phyloP scores from a whole-genome alignment of 2,329 filamentous ascomycete species.

The Fusarium newnesense region DNA sequence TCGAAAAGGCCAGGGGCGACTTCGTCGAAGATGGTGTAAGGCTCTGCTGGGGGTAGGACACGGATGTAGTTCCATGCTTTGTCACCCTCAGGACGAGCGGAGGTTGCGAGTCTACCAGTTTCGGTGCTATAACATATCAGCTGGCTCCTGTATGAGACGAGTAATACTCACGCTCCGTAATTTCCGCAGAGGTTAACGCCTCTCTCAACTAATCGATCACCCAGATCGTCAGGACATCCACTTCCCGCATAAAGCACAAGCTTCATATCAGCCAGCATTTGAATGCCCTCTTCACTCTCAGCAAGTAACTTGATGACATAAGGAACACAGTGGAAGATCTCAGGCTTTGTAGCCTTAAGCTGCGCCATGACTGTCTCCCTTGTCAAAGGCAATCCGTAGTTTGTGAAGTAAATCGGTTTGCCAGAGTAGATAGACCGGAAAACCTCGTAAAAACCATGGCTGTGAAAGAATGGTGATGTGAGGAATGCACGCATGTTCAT shows the following conservation, averaged over 20 bases:
- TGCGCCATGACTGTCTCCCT: conserved; percentile 57
- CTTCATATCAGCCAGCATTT: conserved; percentile 56
- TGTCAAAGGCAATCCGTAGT: conserved; percentile 65
- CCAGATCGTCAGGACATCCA: conserved; percentile 68
- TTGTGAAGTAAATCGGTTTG: conserved; percentile 64
- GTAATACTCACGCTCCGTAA: conserved; percentile 61
- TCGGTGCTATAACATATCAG: conserved; percentile 37
- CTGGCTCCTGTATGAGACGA: accelerated
- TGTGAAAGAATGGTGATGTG: conserved; percentile 68
- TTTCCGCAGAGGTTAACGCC: conserved; percentile 66
- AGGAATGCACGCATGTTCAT: conserved; percentile 60
- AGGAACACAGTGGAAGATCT: conserved; percentile 70
- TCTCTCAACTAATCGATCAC: conserved; percentile 60
- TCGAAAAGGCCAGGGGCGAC: conserved; percentile 48
- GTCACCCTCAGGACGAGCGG: conserved; percentile 38
- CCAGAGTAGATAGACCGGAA: conserved; percentile 63
- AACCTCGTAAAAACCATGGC: conserved; percentile 65
- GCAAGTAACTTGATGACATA: conserved; percentile 72
- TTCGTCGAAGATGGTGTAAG: conserved; percentile 45
- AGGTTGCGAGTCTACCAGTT: conserved; percentile 44
- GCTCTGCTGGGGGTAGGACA: conserved; percentile 44
- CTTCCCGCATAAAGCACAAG: conserved; percentile 68
- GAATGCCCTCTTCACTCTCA: conserved; percentile 66
- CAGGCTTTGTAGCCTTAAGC: conserved; percentile 50
- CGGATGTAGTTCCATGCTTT: conserved; percentile 47